Evolutionary conservation across 2,329 filamentous ascomycete genomes (phyloP).

Genomic region (Aspergillus sp.): DNA sequence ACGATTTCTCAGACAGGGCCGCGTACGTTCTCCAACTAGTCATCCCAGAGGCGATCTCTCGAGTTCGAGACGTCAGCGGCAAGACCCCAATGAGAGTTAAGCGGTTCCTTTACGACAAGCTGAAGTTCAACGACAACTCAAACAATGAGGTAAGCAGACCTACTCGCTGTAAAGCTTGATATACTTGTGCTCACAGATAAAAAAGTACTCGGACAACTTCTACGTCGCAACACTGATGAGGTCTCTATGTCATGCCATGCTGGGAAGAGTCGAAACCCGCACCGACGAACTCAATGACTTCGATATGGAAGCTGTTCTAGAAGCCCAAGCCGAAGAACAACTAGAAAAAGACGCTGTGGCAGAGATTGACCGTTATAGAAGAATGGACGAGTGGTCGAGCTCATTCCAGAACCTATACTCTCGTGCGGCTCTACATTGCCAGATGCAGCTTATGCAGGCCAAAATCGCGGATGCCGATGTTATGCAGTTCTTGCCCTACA

Average conservation of each 20-base stretch:
- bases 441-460: slow-evolving; percentile 54
- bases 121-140: slow-evolving; percentile 92
- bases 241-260: slow-evolving; percentile 58
- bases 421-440: slow-evolving; percentile 60
- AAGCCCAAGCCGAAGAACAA: slow-evolving; percentile 53
- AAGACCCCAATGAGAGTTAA: slow-evolving; percentile 77
- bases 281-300: slow-evolving; percentile 45
- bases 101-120: slow-evolving; percentile 80
- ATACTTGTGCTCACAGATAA: slow-evolving; percentile 5
- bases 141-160: slow-evolving; percentile 61
- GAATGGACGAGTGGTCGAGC: slow-evolving; percentile 66
- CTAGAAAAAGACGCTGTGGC: slow-evolving; percentile 58
- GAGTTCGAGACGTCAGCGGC: slow-evolving; percentile 71
- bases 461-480: slow-evolving; percentile 54
- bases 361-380: slow-evolving; percentile 62
- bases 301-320: slow-evolving; percentile 48
- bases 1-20: slow-evolving; percentile 86
- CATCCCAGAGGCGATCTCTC: slow-evolving; percentile 77
- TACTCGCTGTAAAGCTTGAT: not conserved
- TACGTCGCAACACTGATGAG: slow-evolving; percentile 81
- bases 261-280: slow-evolving; percentile 41
- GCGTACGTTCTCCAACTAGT: slow-evolving; percentile 81
- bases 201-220: slow-evolving; percentile 77
- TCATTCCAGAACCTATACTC: slow-evolving; percentile 66
- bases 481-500: slow-evolving; percentile 62